Evolutionary conservation across 768 basidiomycete genomes (phyloP).

Genomic region (Boletus sp.): DNA sequence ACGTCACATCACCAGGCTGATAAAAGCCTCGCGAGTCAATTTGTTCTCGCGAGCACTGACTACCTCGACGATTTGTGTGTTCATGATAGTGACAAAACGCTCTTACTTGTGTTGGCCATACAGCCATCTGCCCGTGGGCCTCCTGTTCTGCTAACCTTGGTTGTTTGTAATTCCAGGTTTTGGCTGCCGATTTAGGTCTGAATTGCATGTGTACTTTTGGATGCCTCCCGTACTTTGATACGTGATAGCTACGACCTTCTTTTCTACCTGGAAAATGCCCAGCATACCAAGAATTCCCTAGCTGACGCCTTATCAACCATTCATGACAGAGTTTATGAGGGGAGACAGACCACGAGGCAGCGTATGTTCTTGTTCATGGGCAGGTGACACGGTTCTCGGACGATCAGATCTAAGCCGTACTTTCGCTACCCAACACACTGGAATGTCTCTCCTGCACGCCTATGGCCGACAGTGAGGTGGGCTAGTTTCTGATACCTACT

Average conservation of each 20-base stretch:
- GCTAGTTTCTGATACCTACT: too few species aligned
- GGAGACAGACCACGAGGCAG: background rate
- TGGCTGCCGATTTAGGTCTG: background rate
- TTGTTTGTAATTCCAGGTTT: background rate
- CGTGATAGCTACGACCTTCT: background rate
- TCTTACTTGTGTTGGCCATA: background rate
- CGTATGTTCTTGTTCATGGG: background rate
- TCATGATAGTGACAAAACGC: background rate
- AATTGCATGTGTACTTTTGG: background rate
- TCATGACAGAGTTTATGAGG: background rate
- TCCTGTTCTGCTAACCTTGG: background rate
- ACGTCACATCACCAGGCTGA: background rate
- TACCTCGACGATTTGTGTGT: too few species aligned
- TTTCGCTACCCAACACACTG: background rate
- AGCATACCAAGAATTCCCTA: background rate
- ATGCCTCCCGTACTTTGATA: background rate
- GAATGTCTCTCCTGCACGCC: background rate
- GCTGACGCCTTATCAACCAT: background rate
- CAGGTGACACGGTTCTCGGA: background rate
- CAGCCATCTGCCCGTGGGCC: background rate
- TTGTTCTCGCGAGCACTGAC: too few species aligned
- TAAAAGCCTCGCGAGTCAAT: background rate
- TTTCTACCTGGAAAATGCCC: background rate
- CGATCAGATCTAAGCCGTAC: background rate
- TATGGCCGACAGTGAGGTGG: background rate